Conservation (phyloP, 371 early-diverging fungal species). For the Apophysomyces ossiformis region DNA sequence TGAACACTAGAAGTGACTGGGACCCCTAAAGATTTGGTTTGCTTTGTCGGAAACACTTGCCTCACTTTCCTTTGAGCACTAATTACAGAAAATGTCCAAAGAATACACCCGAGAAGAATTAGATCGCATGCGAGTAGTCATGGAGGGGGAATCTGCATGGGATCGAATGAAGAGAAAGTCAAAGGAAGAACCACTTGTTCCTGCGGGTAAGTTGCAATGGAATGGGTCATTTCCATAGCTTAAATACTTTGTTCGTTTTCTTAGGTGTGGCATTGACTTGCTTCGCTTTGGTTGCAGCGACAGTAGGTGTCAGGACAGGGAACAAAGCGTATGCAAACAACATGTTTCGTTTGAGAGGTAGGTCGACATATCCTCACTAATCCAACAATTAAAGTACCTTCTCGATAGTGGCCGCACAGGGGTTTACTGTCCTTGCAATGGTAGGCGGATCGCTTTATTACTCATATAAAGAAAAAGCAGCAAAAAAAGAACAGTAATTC, state of each 20-base stretch:
- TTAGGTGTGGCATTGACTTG: constrained; percentile 57
- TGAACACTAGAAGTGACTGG: too few relatives aligned
- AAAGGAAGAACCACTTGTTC: constrained; percentile 54
- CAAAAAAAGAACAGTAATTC: neutral
- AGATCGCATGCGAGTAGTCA: constrained; percentile 43
- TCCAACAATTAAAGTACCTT: too few relatives aligned
- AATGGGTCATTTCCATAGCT: neutral
- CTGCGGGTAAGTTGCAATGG: constrained; percentile 41
- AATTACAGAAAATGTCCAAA: constrained; percentile 9
- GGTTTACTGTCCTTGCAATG: constrained; percentile 52
- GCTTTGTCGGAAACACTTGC: neutral
- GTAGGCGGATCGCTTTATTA: constrained; percentile 52
- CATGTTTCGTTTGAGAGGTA: constrained; percentile 58
- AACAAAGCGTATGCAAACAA: constrained; percentile 54
- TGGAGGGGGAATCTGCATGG: constrained; percentile 48
- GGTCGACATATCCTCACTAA: neutral
- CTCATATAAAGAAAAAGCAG: constrained; percentile 36
- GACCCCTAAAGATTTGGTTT: too few relatives aligned
- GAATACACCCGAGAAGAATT: constrained; percentile 43
- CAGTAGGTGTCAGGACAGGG: constrained; percentile 52
- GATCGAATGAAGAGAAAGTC: constrained; percentile 52
- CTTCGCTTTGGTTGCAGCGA: constrained; percentile 54
- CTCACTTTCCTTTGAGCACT: neutral
- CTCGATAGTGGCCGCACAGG: constrained; percentile 48
- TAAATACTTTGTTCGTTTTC: neutral